Conservation (phyloP, 2,329 filamentous ascomycete genomes). For the Phialophora expanda region DNA sequence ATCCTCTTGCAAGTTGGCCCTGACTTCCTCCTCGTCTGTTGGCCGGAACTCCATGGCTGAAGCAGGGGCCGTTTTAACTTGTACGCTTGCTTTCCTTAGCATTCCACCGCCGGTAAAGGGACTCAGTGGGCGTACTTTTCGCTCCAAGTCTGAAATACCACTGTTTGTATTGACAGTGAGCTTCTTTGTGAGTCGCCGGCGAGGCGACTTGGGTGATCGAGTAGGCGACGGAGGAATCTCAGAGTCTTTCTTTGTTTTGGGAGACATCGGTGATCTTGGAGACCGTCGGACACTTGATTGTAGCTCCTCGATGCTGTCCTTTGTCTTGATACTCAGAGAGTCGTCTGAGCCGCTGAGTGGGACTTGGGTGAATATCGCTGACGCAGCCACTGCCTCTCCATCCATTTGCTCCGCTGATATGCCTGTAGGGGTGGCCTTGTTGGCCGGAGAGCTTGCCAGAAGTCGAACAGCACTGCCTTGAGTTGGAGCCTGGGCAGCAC, state of each 20-base stretch:
- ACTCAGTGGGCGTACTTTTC: constrained; percentile 32
- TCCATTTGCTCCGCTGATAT: background rate
- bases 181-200: constrained; percentile 31
- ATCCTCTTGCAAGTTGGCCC: constrained; percentile 9
- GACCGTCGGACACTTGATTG: constrained; percentile 30
- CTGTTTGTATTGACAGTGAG: constrained; percentile 33
- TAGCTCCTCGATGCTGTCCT: constrained; percentile 37
- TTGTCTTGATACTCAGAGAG: constrained; percentile 33
- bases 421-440: background rate
- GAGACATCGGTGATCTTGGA: constrained; percentile 24
- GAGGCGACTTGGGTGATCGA: constrained; percentile 18
- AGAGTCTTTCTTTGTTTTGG: constrained; percentile 7
- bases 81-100: constrained; percentile 32
- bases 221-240: constrained; percentile 29
- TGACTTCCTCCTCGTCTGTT: constrained; percentile 30
- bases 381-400: constrained; percentile 1
- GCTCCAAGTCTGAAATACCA: constrained; percentile 29
- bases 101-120: constrained; percentile 37
- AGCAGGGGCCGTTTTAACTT: constrained; percentile 26
- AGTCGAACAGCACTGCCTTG: background rate
- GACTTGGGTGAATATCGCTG: background rate
- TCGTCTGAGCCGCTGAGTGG: constrained; percentile 26
- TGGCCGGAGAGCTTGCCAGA: background rate
- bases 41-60: constrained; percentile 36
- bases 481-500: background rate